Evolutionary conservation across 2,329 filamentous ascomycete species (phyloP), one percentile per base, ranked within the genome.

Genomic region (Fusarium floridanum): DNA sequence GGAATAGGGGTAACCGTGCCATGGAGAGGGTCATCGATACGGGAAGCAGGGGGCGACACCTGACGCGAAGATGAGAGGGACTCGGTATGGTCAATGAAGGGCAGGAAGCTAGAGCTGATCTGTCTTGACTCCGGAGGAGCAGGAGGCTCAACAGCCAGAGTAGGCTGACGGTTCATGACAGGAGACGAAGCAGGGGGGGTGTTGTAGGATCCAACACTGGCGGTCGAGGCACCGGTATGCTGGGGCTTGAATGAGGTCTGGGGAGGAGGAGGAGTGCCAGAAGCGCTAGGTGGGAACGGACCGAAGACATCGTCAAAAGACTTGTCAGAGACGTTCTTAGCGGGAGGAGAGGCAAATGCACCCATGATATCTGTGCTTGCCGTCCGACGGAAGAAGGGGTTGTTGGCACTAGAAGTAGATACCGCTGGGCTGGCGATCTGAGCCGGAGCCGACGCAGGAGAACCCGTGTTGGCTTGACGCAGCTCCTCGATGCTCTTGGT

Each of bases 271-370:
- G 84, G 84, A 59, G 83, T 86, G 63, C 80, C 82, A 10, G 83
- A 84, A 65, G 84, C 80, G 72, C 83, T 83, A 14, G 85, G 81
- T 17, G 85, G 84, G 77, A 91, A 91, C 1, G 92, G 91, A 2
- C 95, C 95, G 82, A 97, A 98, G 53, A 98, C 91, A 78, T 93
- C 95, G 80, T 97, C 94, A 82, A 97, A 97, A 5, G 92, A 91
- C 82, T 89, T 91, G 74, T 94, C 92, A 59, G 87, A 86, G 66
- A 86, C 86, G 57, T 85, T 84, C 76, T 85, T 84, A 45, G 84
- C 78, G 12, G 87, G 83, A 14, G 87, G 85, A 12, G 87, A 84
- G 34, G 85, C 81, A 70, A 90, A 91, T 16, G 87, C 84, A 45
- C 87, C 86, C 83, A 89, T 87, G 68, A 91, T 87, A 73, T 91